A percentile compares a stretch with the other conserved stretches of the same genome.
These are phyloP conservation scores for Blastomyces emzantsi DNA, from an alignment of 2,329 filamentous ascomycete species.

Conservation along the genomic window DNA sequence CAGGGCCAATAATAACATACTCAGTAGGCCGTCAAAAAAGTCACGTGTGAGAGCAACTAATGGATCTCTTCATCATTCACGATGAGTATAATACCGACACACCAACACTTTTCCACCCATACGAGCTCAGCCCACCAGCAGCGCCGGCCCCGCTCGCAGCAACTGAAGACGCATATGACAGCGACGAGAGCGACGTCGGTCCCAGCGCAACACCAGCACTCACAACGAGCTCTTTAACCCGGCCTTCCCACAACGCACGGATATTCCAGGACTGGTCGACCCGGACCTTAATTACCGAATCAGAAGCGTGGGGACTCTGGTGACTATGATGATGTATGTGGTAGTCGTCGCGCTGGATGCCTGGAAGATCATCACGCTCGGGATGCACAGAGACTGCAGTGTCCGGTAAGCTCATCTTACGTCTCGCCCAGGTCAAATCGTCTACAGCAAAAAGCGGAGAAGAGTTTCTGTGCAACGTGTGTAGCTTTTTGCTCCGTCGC, in stretches of 20 bases:
- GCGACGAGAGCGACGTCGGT: slow-evolving; percentile 32
- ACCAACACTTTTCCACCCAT: slow-evolving; percentile 34
- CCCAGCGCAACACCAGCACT: slow-evolving; percentile 83
- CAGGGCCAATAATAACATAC: not conserved
- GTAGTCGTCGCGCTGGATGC: not conserved
- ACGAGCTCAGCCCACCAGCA: slow-evolving; percentile 27
- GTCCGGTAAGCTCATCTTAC: slow-evolving; percentile 25
- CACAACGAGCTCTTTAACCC: slow-evolving; percentile 85
- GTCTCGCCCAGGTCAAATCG: slow-evolving; percentile 38
- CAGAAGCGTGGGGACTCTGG: slow-evolving; percentile 54
- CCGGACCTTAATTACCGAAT: slow-evolving; percentile 81
- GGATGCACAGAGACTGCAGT: slow-evolving; percentile 15
- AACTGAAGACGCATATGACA: slow-evolving; percentile 21
- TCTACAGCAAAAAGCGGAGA: slow-evolving; percentile 22
- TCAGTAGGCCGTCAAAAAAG: not conserved
- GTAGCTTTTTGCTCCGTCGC: slow-evolving; percentile 46
- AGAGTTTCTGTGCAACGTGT: slow-evolving; percentile 9
- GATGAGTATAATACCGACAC: slow-evolving; percentile 37
- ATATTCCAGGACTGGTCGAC: slow-evolving; percentile 83
- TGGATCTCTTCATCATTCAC: slow-evolving; percentile 17
- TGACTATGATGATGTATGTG: not conserved
- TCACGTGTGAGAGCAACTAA: not conserved
- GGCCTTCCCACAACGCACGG: slow-evolving; percentile 83
- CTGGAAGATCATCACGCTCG: slow-evolving; percentile 17
- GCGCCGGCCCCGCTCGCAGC: slow-evolving; percentile 20